phyloP scores from a whole-genome alignment of 2,329 filamentous ascomycete species.

The Truncatella angustata region DNA sequence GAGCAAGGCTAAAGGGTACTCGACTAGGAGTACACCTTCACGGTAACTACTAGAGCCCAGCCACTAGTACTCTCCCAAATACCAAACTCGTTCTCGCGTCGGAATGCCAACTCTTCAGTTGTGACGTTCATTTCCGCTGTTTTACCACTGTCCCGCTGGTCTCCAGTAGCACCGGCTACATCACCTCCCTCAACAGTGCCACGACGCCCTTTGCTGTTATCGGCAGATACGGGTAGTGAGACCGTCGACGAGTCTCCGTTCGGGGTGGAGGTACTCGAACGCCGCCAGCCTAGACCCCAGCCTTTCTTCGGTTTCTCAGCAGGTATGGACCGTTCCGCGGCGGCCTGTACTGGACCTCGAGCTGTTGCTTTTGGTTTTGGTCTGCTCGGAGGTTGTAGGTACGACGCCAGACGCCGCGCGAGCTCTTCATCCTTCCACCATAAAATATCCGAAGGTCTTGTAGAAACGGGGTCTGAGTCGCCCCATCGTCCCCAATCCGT shows the following conservation, averaged over 20 bases:
- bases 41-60: constrained; percentile 46
- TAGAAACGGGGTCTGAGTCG: constrained; percentile 17
- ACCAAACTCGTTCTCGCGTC: constrained; percentile 50
- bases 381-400: constrained; percentile 37
- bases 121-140: constrained; percentile 37
- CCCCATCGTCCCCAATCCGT: constrained; percentile 46
- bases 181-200: constrained; percentile 8
- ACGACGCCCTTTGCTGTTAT: not conserved
- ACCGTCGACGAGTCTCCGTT: too few species aligned
- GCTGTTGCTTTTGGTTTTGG: constrained; percentile 9
- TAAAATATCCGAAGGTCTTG: constrained; percentile 17
- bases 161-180: not conserved
- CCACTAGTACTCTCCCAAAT: constrained; percentile 50
- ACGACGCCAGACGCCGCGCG: constrained; percentile 42
- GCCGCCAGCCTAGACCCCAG: constrained; percentile 26
- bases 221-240: not conserved
- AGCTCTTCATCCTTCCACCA: constrained; percentile 49
- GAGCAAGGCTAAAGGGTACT: too few species aligned
- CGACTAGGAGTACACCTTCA: constrained; percentile 25
- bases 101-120: constrained; percentile 48
- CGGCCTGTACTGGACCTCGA: constrained; percentile 24
- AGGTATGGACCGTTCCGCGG: constrained; percentile 27
- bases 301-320: constrained; percentile 32
- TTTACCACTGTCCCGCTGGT: constrained; percentile 17
- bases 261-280: not conserved